Evolutionary conservation across 352 stramenopile species (phyloP).

Genomic region (Phytophthora gonapodyides): DNA sequence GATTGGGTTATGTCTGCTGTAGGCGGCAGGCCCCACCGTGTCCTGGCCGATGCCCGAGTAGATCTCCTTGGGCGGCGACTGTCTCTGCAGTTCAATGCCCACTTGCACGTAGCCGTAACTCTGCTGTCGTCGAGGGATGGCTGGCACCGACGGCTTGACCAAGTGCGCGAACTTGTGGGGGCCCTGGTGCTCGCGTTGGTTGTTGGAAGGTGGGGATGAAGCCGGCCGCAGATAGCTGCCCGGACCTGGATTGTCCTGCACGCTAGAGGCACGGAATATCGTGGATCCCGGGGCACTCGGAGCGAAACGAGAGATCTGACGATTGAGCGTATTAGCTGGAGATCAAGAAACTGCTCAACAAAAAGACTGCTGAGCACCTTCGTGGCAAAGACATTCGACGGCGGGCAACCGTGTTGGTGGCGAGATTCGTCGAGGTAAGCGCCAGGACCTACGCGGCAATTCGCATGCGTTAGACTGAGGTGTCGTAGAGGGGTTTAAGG

Average conservation of each 20-base stretch:
- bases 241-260: slow-evolving; percentile 78
- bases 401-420: slow-evolving; percentile 14
- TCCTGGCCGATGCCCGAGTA: slow-evolving; percentile 76
- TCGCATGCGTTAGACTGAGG: background rate
- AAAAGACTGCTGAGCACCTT: slow-evolving; percentile 38
- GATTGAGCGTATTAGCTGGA: background rate
- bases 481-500: background rate
- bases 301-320: slow-evolving; percentile 72
- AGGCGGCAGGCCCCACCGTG: slow-evolving; percentile 73
- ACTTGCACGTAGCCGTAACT: slow-evolving; percentile 73
- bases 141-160: slow-evolving; percentile 61
- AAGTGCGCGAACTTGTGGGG: slow-evolving; percentile 46
- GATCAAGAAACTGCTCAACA: background rate
- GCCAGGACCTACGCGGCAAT: slow-evolving; percentile 45
- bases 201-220: slow-evolving; percentile 31
- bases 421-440: slow-evolving; percentile 47
- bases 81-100: slow-evolving; percentile 47
- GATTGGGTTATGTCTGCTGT: slow-evolving; percentile 56
- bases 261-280: slow-evolving; percentile 62
- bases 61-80: slow-evolving; percentile 48
- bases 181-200: slow-evolving; percentile 33
- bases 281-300: slow-evolving; percentile 73
- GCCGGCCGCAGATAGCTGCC: slow-evolving; percentile 47
- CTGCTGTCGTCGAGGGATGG: slow-evolving; percentile 75
- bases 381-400: slow-evolving; percentile 72